These are phyloP conservation scores for Sclerotinia minor DNA, from an alignment of 2,329 filamentous ascomycete genomes.

Conservation along the genomic window DNA sequence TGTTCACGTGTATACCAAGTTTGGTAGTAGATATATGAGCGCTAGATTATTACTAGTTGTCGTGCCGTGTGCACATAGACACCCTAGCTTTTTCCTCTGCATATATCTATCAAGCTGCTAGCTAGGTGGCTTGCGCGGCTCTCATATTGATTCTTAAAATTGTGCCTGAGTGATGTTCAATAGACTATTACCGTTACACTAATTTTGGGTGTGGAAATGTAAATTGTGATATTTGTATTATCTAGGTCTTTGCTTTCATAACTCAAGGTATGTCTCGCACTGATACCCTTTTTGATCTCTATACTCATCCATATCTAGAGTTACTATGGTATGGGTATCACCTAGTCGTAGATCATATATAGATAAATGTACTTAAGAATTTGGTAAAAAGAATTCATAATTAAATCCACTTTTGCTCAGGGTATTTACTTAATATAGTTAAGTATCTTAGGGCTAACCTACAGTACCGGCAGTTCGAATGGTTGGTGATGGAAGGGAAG, in stretches of 20 bases:
- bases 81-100: background rate
- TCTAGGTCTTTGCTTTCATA: background rate
- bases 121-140: background rate
- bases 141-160: background rate
- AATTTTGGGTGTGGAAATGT: background rate
- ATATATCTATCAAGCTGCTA: background rate
- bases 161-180: conserved; percentile 4
- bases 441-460: conserved; percentile 2
- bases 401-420: background rate
- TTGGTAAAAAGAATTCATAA: background rate
- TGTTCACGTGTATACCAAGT: background rate
- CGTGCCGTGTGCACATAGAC: background rate
- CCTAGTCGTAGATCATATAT: background rate
- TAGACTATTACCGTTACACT: conserved; percentile 10
- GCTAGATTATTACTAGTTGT: background rate
- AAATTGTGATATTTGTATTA: background rate
- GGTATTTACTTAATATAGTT: background rate
- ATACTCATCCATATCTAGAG: no score
- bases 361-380: no score
- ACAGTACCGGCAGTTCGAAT: background rate
- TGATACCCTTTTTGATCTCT: no score
- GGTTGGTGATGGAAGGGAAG: background rate
- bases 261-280: no score
- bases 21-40: background rate
- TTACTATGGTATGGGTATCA: no score